These are phyloP conservation scores for Nicotiana benthamiana DNA, from an alignment of 257 asterid genomes.

Conservation along the genomic window DNA sequence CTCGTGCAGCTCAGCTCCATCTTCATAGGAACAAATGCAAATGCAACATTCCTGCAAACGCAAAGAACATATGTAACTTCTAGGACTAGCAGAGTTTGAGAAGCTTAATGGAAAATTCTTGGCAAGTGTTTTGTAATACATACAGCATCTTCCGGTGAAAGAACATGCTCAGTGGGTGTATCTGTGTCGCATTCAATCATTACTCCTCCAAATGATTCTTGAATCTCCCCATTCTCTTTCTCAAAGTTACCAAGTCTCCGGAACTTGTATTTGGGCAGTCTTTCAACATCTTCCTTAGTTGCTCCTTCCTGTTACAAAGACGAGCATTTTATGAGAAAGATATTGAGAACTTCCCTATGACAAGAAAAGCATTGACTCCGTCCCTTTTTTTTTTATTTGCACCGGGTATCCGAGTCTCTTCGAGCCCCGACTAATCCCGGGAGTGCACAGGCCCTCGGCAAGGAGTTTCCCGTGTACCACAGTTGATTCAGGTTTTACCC, in stretches of 20 bases:
- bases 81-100: background rate
- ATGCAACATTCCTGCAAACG: slow-evolving; percentile 83
- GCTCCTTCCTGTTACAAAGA: slow-evolving; percentile 81
- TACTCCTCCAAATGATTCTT: slow-evolving; percentile 93
- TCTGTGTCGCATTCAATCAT: slow-evolving; percentile 76
- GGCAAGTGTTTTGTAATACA: slow-evolving; percentile 16
- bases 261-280: slow-evolving; percentile 73
- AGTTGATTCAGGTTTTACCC: no score
- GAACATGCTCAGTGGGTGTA: slow-evolving; percentile 70
- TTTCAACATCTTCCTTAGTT: slow-evolving; percentile 88
- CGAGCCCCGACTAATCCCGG: background rate
- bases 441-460: background rate
- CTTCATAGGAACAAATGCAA: slow-evolving; percentile 81
- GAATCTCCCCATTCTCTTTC: slow-evolving; percentile 80
- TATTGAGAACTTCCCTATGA: background rate
- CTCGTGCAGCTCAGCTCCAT: slow-evolving; percentile 86
- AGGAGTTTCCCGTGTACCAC: no score
- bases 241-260: slow-evolving; percentile 77
- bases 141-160: slow-evolving; percentile 90
- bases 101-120: background rate
- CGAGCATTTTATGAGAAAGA: background rate
- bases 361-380: background rate
- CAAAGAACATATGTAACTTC: background rate
- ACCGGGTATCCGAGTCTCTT: no score
- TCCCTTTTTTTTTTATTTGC: no score